Percentiles rank a stretch among this genome's conserved stretches.
Conservation (phyloP, 192 early-diverging fungal genomes). For the Gaertneriomyces sp. region DNA sequence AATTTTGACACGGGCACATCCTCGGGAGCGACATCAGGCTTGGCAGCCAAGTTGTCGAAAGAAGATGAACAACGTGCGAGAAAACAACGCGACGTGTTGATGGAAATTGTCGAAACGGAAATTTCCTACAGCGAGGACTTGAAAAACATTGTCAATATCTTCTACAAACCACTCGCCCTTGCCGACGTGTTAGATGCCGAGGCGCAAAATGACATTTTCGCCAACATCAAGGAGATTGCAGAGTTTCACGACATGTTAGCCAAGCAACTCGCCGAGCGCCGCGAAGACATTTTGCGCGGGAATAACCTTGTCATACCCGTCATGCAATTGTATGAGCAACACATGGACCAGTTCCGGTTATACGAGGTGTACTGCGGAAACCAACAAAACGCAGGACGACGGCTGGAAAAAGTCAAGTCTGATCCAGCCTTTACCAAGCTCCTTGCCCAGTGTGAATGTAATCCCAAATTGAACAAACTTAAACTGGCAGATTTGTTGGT, state of each 20-base stretch:
- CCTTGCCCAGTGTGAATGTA: conserved; percentile 40
- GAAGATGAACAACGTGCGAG: conserved; percentile 23
- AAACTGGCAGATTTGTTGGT: conserved; percentile 41
- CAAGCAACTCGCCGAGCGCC: conserved; percentile 20
- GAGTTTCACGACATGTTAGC: conserved; percentile 37
- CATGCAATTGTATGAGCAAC: conserved; percentile 14
- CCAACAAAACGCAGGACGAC: conserved; percentile 37
- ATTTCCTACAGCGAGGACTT: conserved; percentile 38
- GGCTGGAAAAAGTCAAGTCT: conserved; percentile 16
- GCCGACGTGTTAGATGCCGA: conserved; percentile 15
- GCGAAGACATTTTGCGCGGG: conserved; percentile 24
- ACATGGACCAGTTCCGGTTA: conserved; percentile 25
- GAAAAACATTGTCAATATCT: conserved; percentile 27
- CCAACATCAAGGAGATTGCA: conserved; percentile 37
- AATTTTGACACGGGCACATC: conserved; percentile 14
- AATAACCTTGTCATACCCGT: not conserved
- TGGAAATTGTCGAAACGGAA: conserved; percentile 41
- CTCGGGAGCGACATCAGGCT: not conserved
- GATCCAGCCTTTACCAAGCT: conserved; percentile 28
- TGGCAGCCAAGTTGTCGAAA: conserved; percentile 1
- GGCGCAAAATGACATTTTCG: conserved; percentile 28
- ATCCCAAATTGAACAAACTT: conserved; percentile 46
- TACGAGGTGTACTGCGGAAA: conserved; percentile 48
- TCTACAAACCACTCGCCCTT: conserved; percentile 29
- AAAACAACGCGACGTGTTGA: conserved; percentile 37